A percentile compares a stretch with the other conserved stretches of the same genome.
Evolutionary conservation across 2,329 filamentous ascomycete genomes (phyloP).

Genomic region (Arthroderma uncinatum): DNA sequence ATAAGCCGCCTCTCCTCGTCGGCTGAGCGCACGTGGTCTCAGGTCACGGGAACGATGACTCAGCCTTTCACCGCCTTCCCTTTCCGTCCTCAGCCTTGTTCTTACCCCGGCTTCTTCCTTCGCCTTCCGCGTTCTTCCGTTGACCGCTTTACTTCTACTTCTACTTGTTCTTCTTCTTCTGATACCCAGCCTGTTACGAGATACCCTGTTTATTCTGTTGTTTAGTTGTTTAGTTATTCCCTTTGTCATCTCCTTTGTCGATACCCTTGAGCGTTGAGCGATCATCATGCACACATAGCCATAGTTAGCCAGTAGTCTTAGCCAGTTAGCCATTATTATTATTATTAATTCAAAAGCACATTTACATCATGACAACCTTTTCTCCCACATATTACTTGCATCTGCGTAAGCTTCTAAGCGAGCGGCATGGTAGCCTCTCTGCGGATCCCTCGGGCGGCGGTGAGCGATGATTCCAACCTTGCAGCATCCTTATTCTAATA

Average conservation of each 20-base stretch:
- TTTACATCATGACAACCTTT: neutral
- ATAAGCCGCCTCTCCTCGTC: neutral
- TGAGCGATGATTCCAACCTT: too few species aligned
- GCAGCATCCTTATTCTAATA: too few species aligned
- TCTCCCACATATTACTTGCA: too few species aligned
- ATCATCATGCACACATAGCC: slow-evolving; percentile 1
- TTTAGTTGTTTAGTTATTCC: neutral
- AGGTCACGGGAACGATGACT: neutral
- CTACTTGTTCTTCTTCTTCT: neutral
- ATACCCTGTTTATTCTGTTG: neutral
- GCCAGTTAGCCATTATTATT: neutral
- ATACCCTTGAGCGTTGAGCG: slow-evolving; percentile 4
- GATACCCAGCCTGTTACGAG: neutral
- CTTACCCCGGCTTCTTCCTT: neutral
- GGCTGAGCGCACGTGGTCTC: neutral
- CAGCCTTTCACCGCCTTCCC: slow-evolving; percentile 1
- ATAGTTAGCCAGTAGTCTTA: neutral
- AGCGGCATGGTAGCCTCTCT: too few species aligned
- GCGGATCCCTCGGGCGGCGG: too few species aligned
- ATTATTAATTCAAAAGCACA: neutral
- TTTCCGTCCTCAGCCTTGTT: neutral
- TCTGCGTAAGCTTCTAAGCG: too few species aligned
- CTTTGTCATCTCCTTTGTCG: neutral
- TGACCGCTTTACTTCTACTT: neutral
- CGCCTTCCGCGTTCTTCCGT: too few species aligned